Base-by-base conservation (phyloP, 257 asterid species). In the Lithospermum erythrorhizon region DNA sequence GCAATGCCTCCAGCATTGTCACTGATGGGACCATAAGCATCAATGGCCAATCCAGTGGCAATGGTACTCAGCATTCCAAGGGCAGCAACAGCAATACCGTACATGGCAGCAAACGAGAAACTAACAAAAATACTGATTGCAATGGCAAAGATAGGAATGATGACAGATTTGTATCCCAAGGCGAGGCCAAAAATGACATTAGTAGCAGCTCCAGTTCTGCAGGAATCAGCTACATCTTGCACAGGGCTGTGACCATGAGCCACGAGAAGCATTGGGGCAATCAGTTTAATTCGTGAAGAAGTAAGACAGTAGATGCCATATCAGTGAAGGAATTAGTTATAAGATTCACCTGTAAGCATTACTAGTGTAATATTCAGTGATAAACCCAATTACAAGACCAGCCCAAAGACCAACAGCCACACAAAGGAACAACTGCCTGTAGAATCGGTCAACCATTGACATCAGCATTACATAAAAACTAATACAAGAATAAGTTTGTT, bases 1-100 rank as follows among this genome's bases (percentile, higher is more conserved):
- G 96, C 96, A 21, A 89, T 89, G 51, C 96, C 96, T 48, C 96
- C 96, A 58, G 96, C 96, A 64, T 89, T 89, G 61, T 89, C 96
- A 70, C 96, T 89, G 70, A 89, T 89, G 21, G 96, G 96, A 27
- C 96, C 96, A 75, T 89, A 89, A 63, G 96, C 96, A 72, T 89
- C 96, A 49, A 89, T 89, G 16, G 96, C 95, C 74, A 89, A 67
- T 19, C 96, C 95, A 48, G 96, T 86, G 61, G 96, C 96, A 63
- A 89, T 89, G 10, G 96, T 89, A 82, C 96, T 89, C 74, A 89
- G 67, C 95, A 89, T 89, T 62, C 96, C 96, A 37, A 89, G 82
- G 67, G 96, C 96, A 73, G 96, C 94, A 21, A 86, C 83, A 0
- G 96, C 96, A 66, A 89, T 80, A 53, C 96, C 96, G 21, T 86